Evolutionary conservation across 352 stramenopile genomes (phyloP).

Genomic region (Pythium rishiriense): DNA sequence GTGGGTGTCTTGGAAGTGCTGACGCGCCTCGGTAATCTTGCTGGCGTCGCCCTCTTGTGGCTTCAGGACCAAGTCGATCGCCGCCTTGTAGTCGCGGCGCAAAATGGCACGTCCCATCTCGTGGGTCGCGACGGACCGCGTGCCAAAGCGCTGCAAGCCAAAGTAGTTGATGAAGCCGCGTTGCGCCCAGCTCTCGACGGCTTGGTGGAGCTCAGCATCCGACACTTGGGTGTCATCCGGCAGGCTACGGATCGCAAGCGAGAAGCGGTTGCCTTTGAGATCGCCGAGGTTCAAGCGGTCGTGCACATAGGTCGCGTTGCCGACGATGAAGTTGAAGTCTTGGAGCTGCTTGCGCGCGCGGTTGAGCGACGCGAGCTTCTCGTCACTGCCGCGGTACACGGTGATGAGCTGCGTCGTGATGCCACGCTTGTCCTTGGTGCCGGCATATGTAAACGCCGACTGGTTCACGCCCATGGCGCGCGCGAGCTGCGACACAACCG

Average conservation of each 20-base stretch:
- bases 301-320: constrained; percentile 90
- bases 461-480: constrained; percentile 72
- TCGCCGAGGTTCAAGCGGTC: constrained; percentile 92
- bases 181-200: constrained; percentile 68
- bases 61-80: constrained; percentile 90
- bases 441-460: constrained; percentile 89
- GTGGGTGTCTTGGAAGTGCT: constrained; percentile 63
- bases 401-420: constrained; percentile 96
- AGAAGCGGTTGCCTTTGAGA: constrained; percentile 94
- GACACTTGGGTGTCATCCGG: constrained; percentile 52
- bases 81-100: constrained; percentile 89
- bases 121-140: constrained; percentile 83
- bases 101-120: constrained; percentile 93
- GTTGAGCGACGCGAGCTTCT: constrained; percentile 84
- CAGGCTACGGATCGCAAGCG: constrained; percentile 93
- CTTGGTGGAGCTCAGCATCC: constrained; percentile 58
- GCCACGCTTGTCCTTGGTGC: constrained; percentile 97
- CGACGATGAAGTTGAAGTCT: constrained; percentile 90
- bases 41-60: constrained; percentile 75
- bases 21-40: constrained; percentile 69
- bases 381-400: constrained; percentile 73
- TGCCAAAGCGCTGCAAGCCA: constrained; percentile 96
- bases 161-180: constrained; percentile 98
- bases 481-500: constrained; percentile 76
- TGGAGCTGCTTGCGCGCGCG: constrained; percentile 60